A percentile compares a stretch with the other conserved stretches of the same genome.
These are phyloP conservation scores for Beta vulgaris DNA, from an alignment of 148 eudicot species.

Conservation along the genomic window DNA sequence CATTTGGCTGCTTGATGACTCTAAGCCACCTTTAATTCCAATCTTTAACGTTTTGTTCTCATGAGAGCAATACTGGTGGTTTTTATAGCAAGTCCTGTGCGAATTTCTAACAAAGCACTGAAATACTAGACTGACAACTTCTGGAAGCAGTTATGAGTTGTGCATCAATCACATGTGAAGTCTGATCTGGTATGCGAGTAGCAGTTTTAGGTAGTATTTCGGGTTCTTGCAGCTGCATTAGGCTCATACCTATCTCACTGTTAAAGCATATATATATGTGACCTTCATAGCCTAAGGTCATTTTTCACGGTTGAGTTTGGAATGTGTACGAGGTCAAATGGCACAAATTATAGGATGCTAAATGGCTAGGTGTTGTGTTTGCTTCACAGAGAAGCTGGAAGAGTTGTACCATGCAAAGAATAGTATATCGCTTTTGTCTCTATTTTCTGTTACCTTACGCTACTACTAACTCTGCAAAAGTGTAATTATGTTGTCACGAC, in stretches of 20 bases:
- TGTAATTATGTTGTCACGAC: constrained; percentile 2
- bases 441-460: not conserved
- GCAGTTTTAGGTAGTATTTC: not conserved
- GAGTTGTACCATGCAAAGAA: not conserved
- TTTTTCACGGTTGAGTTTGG: not conserved
- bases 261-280: not conserved
- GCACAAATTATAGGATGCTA: not conserved
- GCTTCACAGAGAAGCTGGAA: not conserved
- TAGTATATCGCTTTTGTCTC: not conserved
- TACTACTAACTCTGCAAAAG: not conserved
- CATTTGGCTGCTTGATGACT: not conserved
- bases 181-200: not conserved
- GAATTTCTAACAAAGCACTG: not conserved
- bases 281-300: not conserved
- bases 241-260: not conserved
- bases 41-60: not conserved
- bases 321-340: too few species aligned
- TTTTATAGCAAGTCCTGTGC: not conserved
- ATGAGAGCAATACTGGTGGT: not conserved
- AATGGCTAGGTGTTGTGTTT: not conserved
- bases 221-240: constrained; percentile 1
- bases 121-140: not conserved
- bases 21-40: not conserved
- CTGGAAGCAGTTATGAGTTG: not conserved
- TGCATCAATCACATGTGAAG: not conserved